A percentile compares a stretch with the other conserved stretches of the same genome.
Conservation (phyloP, 345 rosid species). For the Citrus australasica region DNA sequence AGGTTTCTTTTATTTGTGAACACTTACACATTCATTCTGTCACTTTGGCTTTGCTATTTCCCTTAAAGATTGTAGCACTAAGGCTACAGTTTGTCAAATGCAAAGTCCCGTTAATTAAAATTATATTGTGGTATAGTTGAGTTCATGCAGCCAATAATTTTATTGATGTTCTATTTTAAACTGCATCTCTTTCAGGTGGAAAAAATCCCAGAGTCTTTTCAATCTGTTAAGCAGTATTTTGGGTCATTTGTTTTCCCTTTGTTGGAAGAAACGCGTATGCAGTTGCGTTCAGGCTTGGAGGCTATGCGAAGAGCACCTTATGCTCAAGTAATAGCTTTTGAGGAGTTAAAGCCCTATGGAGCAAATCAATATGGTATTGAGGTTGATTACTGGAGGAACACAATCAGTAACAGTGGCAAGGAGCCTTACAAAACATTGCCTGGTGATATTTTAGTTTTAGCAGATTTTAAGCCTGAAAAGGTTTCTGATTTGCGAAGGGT, state of each 20-base stretch:
- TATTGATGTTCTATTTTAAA: neutral
- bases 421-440: constrained; percentile 41
- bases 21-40: too few species aligned
- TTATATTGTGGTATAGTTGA: too few species aligned
- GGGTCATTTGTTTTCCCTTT: constrained; percentile 21
- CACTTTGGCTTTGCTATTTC: too few species aligned
- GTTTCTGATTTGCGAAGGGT: constrained; percentile 31
- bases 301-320: constrained; percentile 29
- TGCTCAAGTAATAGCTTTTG: constrained; percentile 17
- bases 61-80: too few species aligned
- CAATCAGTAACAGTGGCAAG: constrained; percentile 11
- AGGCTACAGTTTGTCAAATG: too few species aligned
- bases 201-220: neutral
- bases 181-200: neutral
- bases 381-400: constrained; percentile 36
- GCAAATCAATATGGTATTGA: constrained; percentile 9
- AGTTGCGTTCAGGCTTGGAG: constrained; percentile 30
- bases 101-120: neutral
- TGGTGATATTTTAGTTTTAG: constrained; percentile 36
- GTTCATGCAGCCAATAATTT: too few species aligned
- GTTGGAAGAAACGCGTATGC: constrained; percentile 46
- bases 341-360: neutral
- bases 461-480: constrained; percentile 31
- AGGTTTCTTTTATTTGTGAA: too few species aligned
- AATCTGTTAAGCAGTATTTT: neutral